Evolutionary conservation across 805 yeast genomes (phyloP).

Genomic region (Myxozyma kluyveri): DNA sequence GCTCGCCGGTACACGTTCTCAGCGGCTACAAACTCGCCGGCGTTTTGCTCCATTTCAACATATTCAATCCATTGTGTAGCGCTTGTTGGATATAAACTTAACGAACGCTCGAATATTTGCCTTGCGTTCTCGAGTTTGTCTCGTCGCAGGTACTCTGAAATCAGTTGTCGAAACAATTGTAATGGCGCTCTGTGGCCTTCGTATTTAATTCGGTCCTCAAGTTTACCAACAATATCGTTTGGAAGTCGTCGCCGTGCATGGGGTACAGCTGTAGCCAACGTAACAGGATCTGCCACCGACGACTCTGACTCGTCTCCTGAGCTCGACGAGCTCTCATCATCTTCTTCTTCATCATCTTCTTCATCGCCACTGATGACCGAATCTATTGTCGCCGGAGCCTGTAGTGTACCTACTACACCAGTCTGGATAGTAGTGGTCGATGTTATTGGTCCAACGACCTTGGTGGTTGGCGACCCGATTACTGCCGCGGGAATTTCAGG

Average conservation of each 20-base stretch:
- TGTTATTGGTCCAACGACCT: not conserved
- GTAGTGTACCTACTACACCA: too few species aligned
- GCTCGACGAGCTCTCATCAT: constrained; percentile 9
- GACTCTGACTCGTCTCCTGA: constrained; percentile 6
- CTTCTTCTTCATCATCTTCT: constrained; percentile 1
- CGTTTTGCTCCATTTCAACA: constrained; percentile 58
- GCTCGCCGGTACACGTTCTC: constrained; percentile 60
- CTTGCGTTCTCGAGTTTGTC: constrained; percentile 62
- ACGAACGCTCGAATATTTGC: constrained; percentile 56
- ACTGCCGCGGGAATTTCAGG: not conserved
- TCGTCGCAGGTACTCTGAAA: constrained; percentile 46
- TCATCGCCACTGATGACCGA: not conserved
- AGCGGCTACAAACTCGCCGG: constrained; percentile 64
- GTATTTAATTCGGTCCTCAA: constrained; percentile 44
- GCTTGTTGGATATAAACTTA: constrained; percentile 52
- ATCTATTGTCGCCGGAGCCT: not conserved
- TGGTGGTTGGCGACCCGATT: not conserved
- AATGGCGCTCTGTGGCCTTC: constrained; percentile 13
- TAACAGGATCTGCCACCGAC: constrained; percentile 13
- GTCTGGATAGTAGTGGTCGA: not conserved
- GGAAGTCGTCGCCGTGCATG: constrained; percentile 36
- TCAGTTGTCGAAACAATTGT: constrained; percentile 11
- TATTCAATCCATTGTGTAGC: constrained; percentile 68
- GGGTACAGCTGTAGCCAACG: constrained; percentile 6
- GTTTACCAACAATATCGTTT: constrained; percentile 55